phyloP scores from a whole-genome alignment of 139 green algal genomes.

The Chlamydomonas sphaeroides region DNA sequence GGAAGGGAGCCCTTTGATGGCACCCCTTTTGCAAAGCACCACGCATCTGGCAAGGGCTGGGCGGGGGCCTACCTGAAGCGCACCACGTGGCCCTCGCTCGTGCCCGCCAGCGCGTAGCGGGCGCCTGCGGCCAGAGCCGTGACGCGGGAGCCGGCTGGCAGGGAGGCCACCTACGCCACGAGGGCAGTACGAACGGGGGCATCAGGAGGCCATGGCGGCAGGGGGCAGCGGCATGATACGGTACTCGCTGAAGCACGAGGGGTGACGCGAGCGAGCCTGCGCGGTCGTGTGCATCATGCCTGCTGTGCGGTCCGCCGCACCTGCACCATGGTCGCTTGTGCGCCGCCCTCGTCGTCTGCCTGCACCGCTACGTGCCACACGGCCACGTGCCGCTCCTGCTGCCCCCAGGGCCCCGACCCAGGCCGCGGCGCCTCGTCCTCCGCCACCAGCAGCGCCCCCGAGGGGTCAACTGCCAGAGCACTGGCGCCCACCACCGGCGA shows the following conservation, averaged over 20 bases:
- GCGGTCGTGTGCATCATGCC: no score
- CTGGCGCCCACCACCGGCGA: constrained; percentile 5
- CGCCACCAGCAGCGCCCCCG: constrained; percentile 41
- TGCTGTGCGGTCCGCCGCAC: no score
- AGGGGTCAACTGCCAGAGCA: constrained; percentile 32
- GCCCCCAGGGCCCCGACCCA: no score
- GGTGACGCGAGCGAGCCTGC: no score
- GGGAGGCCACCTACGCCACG: constrained; percentile 13
- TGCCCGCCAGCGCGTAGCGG: constrained; percentile 21
- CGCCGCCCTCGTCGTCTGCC: not conserved
- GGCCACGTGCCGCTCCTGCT: not conserved
- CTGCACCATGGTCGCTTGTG: constrained; percentile 25
- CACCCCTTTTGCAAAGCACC: no score
- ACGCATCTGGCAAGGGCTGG: no score
- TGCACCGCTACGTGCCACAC: constrained; percentile 43
- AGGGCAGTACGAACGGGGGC: no score
- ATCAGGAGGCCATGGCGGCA: no score
- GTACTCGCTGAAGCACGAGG: no score
- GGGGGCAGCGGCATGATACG: no score
- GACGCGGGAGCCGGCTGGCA: constrained; percentile 11
- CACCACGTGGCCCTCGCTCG: constrained; percentile 21
- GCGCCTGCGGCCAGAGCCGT: constrained; percentile 7
- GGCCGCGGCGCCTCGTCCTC: not conserved
- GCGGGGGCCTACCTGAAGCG: constrained; percentile 44
- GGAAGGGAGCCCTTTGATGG: no score